A percentile compares a stretch with the other conserved stretches of the same genome.
Evolutionary conservation across 176 grass and related monocot genomes (phyloP).

Genomic region (Musa schizocarpa): DNA sequence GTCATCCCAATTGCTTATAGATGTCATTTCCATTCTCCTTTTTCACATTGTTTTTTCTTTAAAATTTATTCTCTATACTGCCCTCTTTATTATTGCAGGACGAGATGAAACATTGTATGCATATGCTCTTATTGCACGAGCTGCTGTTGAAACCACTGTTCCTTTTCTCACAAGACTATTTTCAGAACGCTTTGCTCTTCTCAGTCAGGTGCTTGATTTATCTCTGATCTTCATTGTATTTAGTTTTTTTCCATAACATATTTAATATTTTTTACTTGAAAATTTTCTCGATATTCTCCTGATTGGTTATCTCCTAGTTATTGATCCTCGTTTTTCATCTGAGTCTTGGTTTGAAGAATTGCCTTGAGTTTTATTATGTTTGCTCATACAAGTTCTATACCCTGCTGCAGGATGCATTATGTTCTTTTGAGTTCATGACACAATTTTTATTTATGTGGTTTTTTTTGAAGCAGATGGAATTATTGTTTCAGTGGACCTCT

Average conservation of each 20-base stretch:
- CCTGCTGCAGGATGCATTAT: too few relatives aligned
- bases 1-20: background rate
- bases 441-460: too few relatives aligned
- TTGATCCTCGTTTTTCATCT: background rate
- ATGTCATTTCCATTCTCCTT: background rate
- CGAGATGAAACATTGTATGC: constrained; percentile 82
- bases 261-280: background rate
- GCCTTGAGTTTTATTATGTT: background rate
- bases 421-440: too few relatives aligned
- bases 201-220: constrained; percentile 54
- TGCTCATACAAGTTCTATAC: too few relatives aligned
- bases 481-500: too few relatives aligned
- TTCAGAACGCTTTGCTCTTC: constrained; percentile 52
- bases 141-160: constrained; percentile 58
- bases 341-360: background rate
- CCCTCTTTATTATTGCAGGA: constrained; percentile 50
- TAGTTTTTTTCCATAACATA: constrained; percentile 2
- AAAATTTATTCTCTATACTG: constrained; percentile 18
- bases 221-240: constrained; percentile 6
- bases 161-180: constrained; percentile 74
- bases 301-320: background rate
- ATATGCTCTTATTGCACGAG: constrained; percentile 91
- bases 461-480: too few relatives aligned
- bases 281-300: background rate
- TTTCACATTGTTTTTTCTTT: background rate